A percentile compares a stretch with the other conserved stretches of the same genome.
Evolutionary conservation across 176 grass and related monocot species (phyloP).

Genomic region (Dendrocalamus sinicus): DNA sequence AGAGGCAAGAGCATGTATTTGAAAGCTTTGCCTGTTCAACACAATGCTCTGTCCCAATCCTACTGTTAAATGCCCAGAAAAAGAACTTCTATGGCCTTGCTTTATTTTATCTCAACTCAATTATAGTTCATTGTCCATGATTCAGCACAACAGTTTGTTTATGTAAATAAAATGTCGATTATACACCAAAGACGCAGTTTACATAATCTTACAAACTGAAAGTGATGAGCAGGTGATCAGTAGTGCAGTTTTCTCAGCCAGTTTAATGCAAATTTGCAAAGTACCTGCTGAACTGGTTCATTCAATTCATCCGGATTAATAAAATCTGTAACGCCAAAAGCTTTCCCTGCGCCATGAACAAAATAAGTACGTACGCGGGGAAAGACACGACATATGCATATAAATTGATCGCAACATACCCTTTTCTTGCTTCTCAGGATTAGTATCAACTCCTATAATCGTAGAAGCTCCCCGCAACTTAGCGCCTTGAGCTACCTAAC

Average conservation of each 20-base stretch:
- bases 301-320: conserved; percentile 70
- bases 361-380: conserved; percentile 38
- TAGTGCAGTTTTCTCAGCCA: conserved; percentile 3
- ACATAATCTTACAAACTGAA: conserved; percentile 16
- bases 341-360: conserved; percentile 66
- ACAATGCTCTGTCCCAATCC: neutral
- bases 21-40: conserved; percentile 3
- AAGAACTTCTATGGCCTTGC: neutral
- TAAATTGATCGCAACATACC: conserved; percentile 52
- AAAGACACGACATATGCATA: neutral
- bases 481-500: conserved; percentile 93
- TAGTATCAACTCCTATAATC: conserved; percentile 93
- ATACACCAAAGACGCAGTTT: conserved; percentile 6
- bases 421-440: conserved; percentile 82
- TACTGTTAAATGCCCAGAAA: neutral
- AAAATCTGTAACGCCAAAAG: conserved; percentile 89
- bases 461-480: conserved; percentile 76
- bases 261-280: conserved; percentile 25
- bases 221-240: neutral
- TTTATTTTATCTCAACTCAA: conserved; percentile 1
- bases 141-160: conserved; percentile 12
- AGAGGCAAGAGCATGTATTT: neutral
- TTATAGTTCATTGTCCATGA: neutral
- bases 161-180: neutral
- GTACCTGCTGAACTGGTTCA: conserved; percentile 94